Base-by-base conservation (phyloP, 2,329 filamentous ascomycete genomes). In the Aureobasidium sp. region DNA sequence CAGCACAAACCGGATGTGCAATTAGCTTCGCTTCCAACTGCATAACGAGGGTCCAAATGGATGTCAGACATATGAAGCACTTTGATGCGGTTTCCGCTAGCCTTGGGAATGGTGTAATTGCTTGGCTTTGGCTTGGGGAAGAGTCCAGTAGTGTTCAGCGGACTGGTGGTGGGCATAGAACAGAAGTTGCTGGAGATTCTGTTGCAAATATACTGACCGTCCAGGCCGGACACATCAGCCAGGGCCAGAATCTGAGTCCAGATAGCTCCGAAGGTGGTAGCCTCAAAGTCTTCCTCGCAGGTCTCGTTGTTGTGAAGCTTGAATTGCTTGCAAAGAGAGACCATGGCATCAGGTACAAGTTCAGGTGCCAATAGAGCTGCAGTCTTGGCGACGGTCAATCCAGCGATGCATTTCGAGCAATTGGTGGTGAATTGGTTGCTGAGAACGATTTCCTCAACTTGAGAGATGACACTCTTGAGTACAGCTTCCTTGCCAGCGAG, bases 181-280 rank as follows among this genome's bases (percentile, higher is more conserved):
- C 83, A 85, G 67, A 79, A 82, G 5, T 65, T 62, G 34, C 68
- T 75, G 58, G 74, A 77, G 2, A 84, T 65, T 16, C 73, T 76
- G 64, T 79, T 77, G 72, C 82, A 85, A 49, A 85, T 84, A 63
- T 82, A 83, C 60, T 77, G 72, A 5, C 82, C 83, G 67, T 85
- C 83, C 2, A 79, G 72, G 9, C 81, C 82, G 25, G 73, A 72
- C 9, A 84, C 74, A 67, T 85, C 76, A 8, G 81, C 81, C 47
- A 78, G 73, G 3, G 79, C 76, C 36, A 85, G 71, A 2, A 85
- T 74, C 66, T 85, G 82, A 5, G 82, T 82, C 81, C 81, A 85
- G 60, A 82, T 75, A 1, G 80, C 78, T 21, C 83, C 82, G 64
- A 80, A 82, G 16, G 73, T 79, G 16, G 72, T 70, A 2, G 76